Evolutionary conservation across 257 asterid genomes (phyloP), one percentile per base, ranked within the genome.

Genomic region (Jaltomata sinuosa): DNA sequence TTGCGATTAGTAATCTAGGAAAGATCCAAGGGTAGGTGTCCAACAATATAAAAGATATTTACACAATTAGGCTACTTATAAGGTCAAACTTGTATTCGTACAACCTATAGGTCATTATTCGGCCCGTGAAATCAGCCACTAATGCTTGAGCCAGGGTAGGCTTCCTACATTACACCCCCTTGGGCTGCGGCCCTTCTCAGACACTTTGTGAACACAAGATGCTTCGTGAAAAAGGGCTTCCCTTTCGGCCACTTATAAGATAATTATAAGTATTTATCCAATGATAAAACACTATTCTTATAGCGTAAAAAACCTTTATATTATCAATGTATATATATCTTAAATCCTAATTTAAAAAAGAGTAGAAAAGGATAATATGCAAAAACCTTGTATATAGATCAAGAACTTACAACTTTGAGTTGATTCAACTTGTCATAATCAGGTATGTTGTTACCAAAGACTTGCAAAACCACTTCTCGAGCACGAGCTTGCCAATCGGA

Each of bases 351-450:
- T 25, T 61, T 61, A n/a, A 0, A 27, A 5, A 27, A 29, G 72
- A 65, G 1, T 31, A 31, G 14, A 65, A 65, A 65, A 65, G 47
- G 14, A 67, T 32, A 38, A 32, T 32, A 67, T 8, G 8, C 27
- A 67, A 67, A 67, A 67, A 34, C 27, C 2, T 3, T 67, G 45
- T 11, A 71, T 54, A 2, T 71, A 7, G 7, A 45, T 8, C 11
- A 76, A 45, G 9, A 2, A 79, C 90, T 72, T 74, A 85, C 90
- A 69, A 85, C 49, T 84, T 88, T 88, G 8, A 88, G 88, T 49
- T 55, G 81, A 74, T 67, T 88, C 49, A 88, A 38, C 11, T 29
- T 80, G 2, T 88, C 88, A 16, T 71, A 53, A 8, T 65, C 79
- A 12, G 87, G 90, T 1, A 19, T 32, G 4, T 31, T 45, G 31